These are phyloP conservation scores for Trichoderma brevicompactum DNA, from an alignment of 2,329 filamentous ascomycete species.

Conservation along the genomic window DNA sequence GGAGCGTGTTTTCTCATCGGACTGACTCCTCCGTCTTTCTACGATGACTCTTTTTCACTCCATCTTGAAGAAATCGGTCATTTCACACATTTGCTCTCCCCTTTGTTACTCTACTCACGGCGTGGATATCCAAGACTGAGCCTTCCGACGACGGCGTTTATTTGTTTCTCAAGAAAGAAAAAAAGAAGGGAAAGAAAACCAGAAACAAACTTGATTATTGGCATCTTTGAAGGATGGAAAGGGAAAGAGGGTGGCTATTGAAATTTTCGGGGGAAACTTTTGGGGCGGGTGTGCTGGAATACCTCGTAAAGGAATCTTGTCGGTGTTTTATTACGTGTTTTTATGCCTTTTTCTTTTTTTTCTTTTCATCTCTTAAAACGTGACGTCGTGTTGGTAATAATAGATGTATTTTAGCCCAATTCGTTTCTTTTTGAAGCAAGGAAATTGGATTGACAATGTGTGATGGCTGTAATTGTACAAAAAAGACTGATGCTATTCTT, in stretches of 20 bases:
- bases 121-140: too few relatives aligned
- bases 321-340: not conserved
- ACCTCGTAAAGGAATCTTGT: not conserved
- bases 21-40: too few relatives aligned
- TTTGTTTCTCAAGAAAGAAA: not conserved
- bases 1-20: too few relatives aligned
- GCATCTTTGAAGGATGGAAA: not conserved
- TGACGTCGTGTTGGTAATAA: not conserved
- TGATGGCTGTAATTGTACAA: not conserved
- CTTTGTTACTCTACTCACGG: too few relatives aligned
- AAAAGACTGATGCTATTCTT: too few relatives aligned
- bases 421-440: not conserved
- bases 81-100: too few relatives aligned
- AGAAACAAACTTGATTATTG: not conserved
- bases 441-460: not conserved
- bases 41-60: too few relatives aligned
- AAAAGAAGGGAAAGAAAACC: not conserved
- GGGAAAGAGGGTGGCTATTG: not conserved
- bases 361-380: not conserved
- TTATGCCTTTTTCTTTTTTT: not conserved
- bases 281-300: not conserved
- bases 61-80: too few relatives aligned
- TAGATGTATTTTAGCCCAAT: conserved; percentile 12
- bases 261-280: not conserved
- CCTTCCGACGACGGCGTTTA: too few relatives aligned